A percentile compares a stretch with the other conserved stretches of the same genome.
These are phyloP conservation scores for Pugionium dolabratum DNA, from an alignment of 345 rosid species.

Conservation along the genomic window DNA sequence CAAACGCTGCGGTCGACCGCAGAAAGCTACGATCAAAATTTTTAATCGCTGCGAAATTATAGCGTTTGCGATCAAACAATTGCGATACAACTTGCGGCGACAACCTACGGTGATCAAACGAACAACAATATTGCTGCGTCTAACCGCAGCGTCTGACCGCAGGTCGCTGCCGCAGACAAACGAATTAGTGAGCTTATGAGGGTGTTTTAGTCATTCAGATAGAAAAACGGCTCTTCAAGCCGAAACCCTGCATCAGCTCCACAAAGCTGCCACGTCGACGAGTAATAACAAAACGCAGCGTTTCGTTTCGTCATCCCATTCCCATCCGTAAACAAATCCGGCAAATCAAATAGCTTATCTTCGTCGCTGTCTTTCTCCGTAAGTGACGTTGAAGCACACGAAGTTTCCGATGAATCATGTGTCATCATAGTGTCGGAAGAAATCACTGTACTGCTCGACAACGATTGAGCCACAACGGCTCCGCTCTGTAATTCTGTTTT, in stretches of 20 bases:
- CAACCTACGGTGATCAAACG: no score
- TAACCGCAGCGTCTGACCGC: no score
- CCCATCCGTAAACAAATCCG: slow-evolving; percentile 61
- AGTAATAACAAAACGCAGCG: slow-evolving; percentile 49
- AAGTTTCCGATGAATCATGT: slow-evolving; percentile 47
- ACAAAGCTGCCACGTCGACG: slow-evolving; percentile 69
- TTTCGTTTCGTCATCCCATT: slow-evolving; percentile 40
- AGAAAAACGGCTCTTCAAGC: slow-evolving; percentile 63
- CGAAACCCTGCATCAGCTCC: slow-evolving; percentile 61
- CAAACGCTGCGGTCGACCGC: no score
- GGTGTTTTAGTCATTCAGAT: slow-evolving; percentile 47
- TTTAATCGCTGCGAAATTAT: no score
- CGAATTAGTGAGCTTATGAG: slow-evolving; percentile 24
- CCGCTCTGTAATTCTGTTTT: slow-evolving; percentile 35
- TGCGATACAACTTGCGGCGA: no score
- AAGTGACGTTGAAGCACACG: slow-evolving; percentile 37
- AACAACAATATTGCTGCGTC: no score
- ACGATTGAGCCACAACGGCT: slow-evolving; percentile 32
- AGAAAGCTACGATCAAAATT: no score
- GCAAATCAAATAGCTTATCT: slow-evolving; percentile 75
- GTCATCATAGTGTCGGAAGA: not conserved
- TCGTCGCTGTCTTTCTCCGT: slow-evolving; percentile 47
- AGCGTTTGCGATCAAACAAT: no score
- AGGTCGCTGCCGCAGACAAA: no score
- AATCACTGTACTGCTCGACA: slow-evolving; percentile 26